A percentile compares a stretch with the other conserved stretches of the same genome.
phyloP scores from a whole-genome alignment of 192 early-diverging fungal species.

The Backusella tarrabulga region DNA sequence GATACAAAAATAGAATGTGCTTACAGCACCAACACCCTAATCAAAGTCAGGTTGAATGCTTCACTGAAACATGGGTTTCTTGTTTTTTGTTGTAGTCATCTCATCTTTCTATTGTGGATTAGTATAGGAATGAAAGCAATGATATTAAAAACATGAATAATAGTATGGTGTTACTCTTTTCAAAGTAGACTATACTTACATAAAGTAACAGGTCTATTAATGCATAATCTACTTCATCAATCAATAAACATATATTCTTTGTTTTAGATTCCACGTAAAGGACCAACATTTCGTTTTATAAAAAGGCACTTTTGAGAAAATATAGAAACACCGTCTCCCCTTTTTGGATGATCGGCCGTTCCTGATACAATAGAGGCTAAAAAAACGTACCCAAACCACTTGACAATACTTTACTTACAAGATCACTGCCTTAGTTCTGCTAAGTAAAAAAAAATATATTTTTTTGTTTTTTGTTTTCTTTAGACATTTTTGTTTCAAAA shows the following conservation, averaged over 20 bases:
- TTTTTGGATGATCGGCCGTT: not conserved
- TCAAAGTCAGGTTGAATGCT: not conserved
- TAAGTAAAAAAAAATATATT: too few relatives aligned
- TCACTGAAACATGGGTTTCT: not conserved
- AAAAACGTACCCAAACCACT: too few relatives aligned
- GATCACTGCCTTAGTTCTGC: too few relatives aligned
- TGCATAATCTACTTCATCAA: too few relatives aligned
- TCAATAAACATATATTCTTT: too few relatives aligned
- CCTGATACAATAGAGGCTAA: not conserved
- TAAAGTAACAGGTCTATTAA: too few relatives aligned
- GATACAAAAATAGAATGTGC: not conserved
- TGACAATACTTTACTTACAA: too few relatives aligned
- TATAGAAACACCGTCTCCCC: not conserved
- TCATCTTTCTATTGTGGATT: not conserved
- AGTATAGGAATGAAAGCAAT: not conserved
- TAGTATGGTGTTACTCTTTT: too few relatives aligned
- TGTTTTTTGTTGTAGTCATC: not conserved
- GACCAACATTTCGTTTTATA: not conserved
- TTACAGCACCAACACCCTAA: not conserved
- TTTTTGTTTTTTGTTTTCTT: not conserved
- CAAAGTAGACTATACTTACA: too few relatives aligned
- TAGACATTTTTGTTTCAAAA: not conserved
- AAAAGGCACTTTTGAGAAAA: not conserved
- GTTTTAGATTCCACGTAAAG: not conserved
- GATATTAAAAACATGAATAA: not conserved